phyloP scores from a whole-genome alignment of 306 rosid species.

The Cicer bijugum region DNA sequence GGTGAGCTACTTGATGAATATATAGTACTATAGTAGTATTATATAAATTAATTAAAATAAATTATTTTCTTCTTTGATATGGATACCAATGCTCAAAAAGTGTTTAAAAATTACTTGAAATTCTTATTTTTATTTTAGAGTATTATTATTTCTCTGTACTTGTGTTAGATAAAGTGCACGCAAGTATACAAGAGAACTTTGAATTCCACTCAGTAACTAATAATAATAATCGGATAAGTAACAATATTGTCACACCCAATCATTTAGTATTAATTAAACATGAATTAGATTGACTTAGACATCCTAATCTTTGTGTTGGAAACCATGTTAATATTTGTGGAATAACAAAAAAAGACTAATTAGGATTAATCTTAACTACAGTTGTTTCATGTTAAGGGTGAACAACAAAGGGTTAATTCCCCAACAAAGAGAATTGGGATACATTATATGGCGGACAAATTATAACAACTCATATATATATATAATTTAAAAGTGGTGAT shows the following conservation, averaged over 20 bases:
- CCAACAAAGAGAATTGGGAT: neutral
- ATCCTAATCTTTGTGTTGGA: conserved; percentile 29
- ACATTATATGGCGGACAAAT: too few species aligned
- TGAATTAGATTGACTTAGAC: conserved; percentile 33
- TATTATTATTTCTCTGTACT: neutral
- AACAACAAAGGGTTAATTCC: conserved; percentile 38
- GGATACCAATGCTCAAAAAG: too few species aligned
- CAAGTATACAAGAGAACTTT: conserved; percentile 34
- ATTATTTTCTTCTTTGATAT: too few species aligned
- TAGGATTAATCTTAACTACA: neutral
- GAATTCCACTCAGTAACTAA: conserved; percentile 46
- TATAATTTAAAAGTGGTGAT: too few species aligned
- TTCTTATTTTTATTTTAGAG: neutral
- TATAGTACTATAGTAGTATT: too few species aligned
- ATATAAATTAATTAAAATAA: too few species aligned
- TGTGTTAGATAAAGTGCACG: conserved; percentile 4
- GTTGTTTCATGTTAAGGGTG: conserved; percentile 21
- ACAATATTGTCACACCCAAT: conserved; percentile 32
- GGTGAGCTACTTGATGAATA: too few species aligned
- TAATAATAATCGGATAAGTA: conserved; percentile 51
- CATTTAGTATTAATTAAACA: conserved; percentile 41
- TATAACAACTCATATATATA: too few species aligned
- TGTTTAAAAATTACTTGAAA: too few species aligned
- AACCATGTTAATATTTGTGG: conserved; percentile 45
- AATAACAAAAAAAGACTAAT: conserved; percentile 44